These are phyloP conservation scores for Golovinomyces cichoracearum DNA, from an alignment of 2,329 filamentous ascomycete genomes.

Conservation along the genomic window DNA sequence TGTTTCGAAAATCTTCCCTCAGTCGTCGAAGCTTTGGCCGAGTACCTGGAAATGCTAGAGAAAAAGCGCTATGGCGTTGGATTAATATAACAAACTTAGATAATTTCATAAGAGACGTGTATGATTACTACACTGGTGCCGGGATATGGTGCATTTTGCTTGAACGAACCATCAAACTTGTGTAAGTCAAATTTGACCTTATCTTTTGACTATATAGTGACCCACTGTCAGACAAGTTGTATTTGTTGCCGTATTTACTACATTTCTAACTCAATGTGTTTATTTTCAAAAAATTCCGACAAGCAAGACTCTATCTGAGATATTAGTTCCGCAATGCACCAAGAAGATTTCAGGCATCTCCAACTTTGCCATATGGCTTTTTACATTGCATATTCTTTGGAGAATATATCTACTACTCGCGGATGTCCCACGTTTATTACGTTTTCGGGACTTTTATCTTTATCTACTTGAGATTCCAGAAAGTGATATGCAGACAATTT, in stretches of 20 bases:
- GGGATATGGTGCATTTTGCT: slow-evolving; percentile 45
- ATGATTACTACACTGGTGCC: slow-evolving; percentile 39
- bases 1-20: slow-evolving; percentile 11
- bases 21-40: slow-evolving; percentile 24
- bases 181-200: not conserved
- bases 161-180: slow-evolving; percentile 9
- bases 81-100: slow-evolving; percentile 46
- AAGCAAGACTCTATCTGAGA: slow-evolving; percentile 19
- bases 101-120: slow-evolving; percentile 41
- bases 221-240: slow-evolving; percentile 26
- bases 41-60: slow-evolving; percentile 27
- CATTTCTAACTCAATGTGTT: slow-evolving; percentile 42
- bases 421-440: slow-evolving; percentile 31
- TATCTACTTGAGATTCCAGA: slow-evolving; percentile 43
- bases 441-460: slow-evolving; percentile 43
- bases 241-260: slow-evolving; percentile 41
- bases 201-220: not conserved
- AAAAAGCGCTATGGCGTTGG: slow-evolving; percentile 48
- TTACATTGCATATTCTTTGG: slow-evolving; percentile 37
- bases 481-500: slow-evolving; percentile 45
- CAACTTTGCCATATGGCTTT: slow-evolving; percentile 27
- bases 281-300: slow-evolving; percentile 33
- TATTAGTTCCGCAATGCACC: slow-evolving; percentile 35
- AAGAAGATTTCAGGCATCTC: slow-evolving; percentile 18
- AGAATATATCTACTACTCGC: slow-evolving; percentile 30